Evolutionary conservation across 331 rosid genomes (phyloP), one percentile per base, ranked within the genome.

Genomic region (Malus hybrid): DNA sequence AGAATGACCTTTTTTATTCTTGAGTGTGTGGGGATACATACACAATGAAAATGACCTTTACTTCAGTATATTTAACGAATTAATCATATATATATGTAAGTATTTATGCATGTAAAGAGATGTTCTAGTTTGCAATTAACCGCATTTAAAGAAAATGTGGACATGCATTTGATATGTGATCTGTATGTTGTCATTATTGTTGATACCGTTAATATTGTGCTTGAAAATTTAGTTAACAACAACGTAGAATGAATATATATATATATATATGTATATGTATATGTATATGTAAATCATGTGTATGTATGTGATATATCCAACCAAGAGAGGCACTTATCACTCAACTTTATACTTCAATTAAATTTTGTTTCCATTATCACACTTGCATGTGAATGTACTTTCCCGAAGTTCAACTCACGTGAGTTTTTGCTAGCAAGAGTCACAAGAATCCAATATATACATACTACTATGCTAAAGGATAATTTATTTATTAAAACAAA

Each of bases 321-420:
- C 78, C 73, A 73, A 79, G 57, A 78, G 78, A 85, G 84, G 78
- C 85, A 76, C 87, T 78, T 84, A 86, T 83, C 91, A 83, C 72
- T 86, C 83, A 80, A 81, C 92, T 91, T 88, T 89, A 80, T 84
- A 80, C 81, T 82, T 84, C 78, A 65, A 87, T 78, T 79, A 81
- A 73, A 19, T 86, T 86, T 91, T 88, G 92, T 92, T 85, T 88
- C 75, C 84, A 82, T 84, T 78, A 76, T 85, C 81, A 78, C 90
- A 82, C 76, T 85, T 73, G 76, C 97, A 93, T 88, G 96, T 93
- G 98, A 93, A 89, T 89, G 97, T 91, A 89, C 98, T 87, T 90
- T 91, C 86, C 93, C 96, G 71, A 87, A 88, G 94, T 82, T 86
- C 83, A 87, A 65, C 88, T 90, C 98, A 94, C 97, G 98, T 94